These are phyloP conservation scores for Skeletonema costatum DNA, from an alignment of 108 stramenopile genomes.

Conservation along the genomic window DNA sequence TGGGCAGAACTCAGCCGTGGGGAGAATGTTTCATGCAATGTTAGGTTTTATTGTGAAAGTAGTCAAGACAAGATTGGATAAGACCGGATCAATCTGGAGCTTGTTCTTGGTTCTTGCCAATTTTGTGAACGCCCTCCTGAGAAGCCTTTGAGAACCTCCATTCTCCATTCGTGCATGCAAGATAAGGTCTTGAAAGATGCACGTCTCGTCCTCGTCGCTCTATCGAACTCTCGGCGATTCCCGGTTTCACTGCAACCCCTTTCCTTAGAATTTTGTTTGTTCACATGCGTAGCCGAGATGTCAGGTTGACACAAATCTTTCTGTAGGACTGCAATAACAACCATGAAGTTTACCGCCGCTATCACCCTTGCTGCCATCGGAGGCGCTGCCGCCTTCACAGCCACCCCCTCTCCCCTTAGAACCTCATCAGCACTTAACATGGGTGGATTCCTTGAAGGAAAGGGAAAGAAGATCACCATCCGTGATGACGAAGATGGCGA, in stretches of 20 bases:
- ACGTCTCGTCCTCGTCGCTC: neutral
- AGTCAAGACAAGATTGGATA: too few species aligned
- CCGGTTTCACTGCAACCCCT: neutral
- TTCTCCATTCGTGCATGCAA: neutral
- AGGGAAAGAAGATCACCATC: slow-evolving; percentile 50
- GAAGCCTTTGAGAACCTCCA: too few species aligned
- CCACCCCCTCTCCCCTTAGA: slow-evolving; percentile 20
- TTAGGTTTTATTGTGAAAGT: neutral
- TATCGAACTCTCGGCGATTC: neutral
- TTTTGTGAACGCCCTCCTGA: neutral
- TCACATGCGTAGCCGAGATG: neutral
- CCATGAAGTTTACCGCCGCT: slow-evolving; percentile 37
- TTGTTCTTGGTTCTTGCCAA: neutral
- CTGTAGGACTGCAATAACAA: neutral
- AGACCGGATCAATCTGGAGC: neutral
- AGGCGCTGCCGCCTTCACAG: slow-evolving; percentile 28
- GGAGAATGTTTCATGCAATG: neutral
- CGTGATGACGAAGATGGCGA: slow-evolving; percentile 60
- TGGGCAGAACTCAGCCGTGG: neutral
- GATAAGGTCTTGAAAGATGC: neutral
- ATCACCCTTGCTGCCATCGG: slow-evolving; percentile 28
- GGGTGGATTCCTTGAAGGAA: slow-evolving; percentile 47
- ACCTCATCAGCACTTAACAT: slow-evolving; percentile 6
- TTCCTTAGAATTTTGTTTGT: neutral
- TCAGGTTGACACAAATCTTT: neutral